Percentiles rank a stretch among this genome's conserved stretches.
Conservation (phyloP, 768 basidiomycete species). For the Phanerochaete sordida region DNA sequence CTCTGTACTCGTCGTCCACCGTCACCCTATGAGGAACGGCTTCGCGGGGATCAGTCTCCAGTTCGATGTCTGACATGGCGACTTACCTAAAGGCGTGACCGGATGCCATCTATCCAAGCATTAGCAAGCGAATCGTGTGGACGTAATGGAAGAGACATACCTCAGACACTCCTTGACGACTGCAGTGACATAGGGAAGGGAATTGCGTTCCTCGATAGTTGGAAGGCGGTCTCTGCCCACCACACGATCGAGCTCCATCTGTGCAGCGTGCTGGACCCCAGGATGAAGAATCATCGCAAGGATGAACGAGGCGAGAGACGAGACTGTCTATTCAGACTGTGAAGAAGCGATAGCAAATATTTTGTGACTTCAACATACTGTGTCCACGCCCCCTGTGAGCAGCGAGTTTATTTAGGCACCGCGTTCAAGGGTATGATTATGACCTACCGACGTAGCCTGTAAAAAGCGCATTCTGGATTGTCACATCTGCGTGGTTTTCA, state of each 20-base stretch:
- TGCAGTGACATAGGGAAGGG: slow-evolving; percentile 9
- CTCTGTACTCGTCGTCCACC: slow-evolving; percentile 28
- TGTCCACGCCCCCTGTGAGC: slow-evolving; percentile 7
- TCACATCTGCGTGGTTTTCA: background rate
- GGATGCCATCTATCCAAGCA: slow-evolving; percentile 13
- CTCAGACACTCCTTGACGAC: slow-evolving; percentile 12
- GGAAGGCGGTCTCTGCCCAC: slow-evolving; percentile 37
- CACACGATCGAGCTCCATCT: slow-evolving; percentile 26
- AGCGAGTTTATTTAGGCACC: no score
- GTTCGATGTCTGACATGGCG: background rate
- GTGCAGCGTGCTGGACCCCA: slow-evolving; percentile 5
- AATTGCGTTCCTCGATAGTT: background rate
- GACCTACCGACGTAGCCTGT: background rate
- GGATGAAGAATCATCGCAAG: slow-evolving; percentile 13
- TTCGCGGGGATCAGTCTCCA: background rate
- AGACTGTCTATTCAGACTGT: slow-evolving; percentile 43
- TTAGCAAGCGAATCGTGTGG: background rate
- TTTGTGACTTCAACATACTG: no score
- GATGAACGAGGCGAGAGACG: slow-evolving; percentile 48
- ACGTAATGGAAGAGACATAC: slow-evolving; percentile 5
- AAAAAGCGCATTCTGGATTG: slow-evolving; percentile 21
- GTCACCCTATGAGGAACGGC: slow-evolving; percentile 24
- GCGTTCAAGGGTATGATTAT: no score
- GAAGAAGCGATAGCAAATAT: no score
- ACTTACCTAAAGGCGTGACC: slow-evolving; percentile 6